A percentile compares a stretch with the other conserved stretches of the same genome.
Conservation (phyloP, 2,329 filamentous ascomycete genomes). For the Fulvia fulva region DNA sequence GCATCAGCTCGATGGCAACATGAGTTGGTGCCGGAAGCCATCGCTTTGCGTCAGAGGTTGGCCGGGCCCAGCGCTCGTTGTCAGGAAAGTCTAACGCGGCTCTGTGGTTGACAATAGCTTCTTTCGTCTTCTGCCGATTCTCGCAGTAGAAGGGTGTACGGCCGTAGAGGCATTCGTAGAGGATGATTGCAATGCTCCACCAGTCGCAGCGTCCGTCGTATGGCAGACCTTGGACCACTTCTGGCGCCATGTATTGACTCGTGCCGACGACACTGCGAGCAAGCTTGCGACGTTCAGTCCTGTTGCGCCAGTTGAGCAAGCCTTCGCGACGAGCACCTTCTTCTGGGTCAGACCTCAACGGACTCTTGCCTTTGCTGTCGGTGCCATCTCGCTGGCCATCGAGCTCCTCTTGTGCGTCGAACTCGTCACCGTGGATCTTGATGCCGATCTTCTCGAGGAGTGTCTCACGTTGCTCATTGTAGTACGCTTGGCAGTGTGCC, state of each 20-base stretch:
- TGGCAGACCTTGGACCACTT: slow-evolving; percentile 74
- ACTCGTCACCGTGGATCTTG: slow-evolving; percentile 66
- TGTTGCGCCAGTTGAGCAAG: slow-evolving; percentile 42
- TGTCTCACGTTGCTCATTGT: slow-evolving; percentile 74
- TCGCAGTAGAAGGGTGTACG: slow-evolving; percentile 85
- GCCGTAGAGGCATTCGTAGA: slow-evolving; percentile 92
- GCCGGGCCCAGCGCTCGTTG: slow-evolving; percentile 49
- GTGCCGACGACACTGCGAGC: slow-evolving; percentile 89
- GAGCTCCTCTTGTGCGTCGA: slow-evolving; percentile 58
- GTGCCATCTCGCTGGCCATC: slow-evolving; percentile 10
- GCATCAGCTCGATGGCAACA: slow-evolving; percentile 73
- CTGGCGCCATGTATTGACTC: slow-evolving; percentile 97
- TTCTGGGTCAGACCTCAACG: slow-evolving; percentile 22
- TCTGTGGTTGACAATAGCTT: slow-evolving; percentile 74
- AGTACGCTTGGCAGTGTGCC: slow-evolving; percentile 86
- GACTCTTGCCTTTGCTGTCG: slow-evolving; percentile 12
- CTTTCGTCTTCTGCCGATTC: slow-evolving; percentile 76
- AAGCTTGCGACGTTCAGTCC: slow-evolving; percentile 58
- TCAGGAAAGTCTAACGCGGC: slow-evolving; percentile 67
- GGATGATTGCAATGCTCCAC: slow-evolving; percentile 94
- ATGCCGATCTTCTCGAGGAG: slow-evolving; percentile 75
- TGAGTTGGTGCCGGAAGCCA: slow-evolving; percentile 55
- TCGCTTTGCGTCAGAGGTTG: slow-evolving; percentile 41
- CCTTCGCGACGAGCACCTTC: slow-evolving; percentile 30
- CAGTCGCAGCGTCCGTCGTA: slow-evolving; percentile 95